A percentile compares a stretch with the other conserved stretches of the same genome.
Conservation (phyloP, 441 rosid genomes). For the Bruguiera hainesii region DNA sequence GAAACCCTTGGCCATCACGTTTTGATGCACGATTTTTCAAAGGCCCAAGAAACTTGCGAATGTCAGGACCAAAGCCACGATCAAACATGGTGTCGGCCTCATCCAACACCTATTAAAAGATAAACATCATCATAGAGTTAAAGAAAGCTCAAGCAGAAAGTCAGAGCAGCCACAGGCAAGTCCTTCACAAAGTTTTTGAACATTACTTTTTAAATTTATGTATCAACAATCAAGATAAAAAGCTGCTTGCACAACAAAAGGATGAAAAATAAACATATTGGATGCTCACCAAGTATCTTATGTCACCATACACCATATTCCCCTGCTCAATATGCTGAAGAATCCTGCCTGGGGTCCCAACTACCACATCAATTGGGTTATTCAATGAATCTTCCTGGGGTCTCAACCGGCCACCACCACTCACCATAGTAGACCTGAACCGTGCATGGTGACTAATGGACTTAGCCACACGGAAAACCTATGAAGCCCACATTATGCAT, state of each 20-base stretch:
- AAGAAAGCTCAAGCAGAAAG: constrained; percentile 10
- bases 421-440: constrained; percentile 80
- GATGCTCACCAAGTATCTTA: constrained; percentile 66
- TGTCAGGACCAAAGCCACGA: constrained; percentile 95
- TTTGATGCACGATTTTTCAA: constrained; percentile 68
- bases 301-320: constrained; percentile 94
- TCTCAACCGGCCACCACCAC: constrained; percentile 83
- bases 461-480: constrained; percentile 93
- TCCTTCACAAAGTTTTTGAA: background rate
- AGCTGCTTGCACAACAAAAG: background rate
- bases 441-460: constrained; percentile 88
- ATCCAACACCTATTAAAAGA: constrained; percentile 69
- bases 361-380: constrained; percentile 86
- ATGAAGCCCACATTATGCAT: constrained; percentile 13
- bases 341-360: constrained; percentile 92
- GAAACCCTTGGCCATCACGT: constrained; percentile 70
- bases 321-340: constrained; percentile 93
- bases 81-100: constrained; percentile 99
- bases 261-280: background rate
- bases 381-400: constrained; percentile 86
- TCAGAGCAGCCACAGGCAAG: background rate
- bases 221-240: background rate
- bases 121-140: constrained; percentile 13
- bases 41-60: constrained; percentile 79
- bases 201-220: background rate